Evolutionary conservation across 2,329 filamentous ascomycete species (phyloP), one percentile per base, ranked within the genome.

Genomic region (Ophiostoma montium): DNA sequence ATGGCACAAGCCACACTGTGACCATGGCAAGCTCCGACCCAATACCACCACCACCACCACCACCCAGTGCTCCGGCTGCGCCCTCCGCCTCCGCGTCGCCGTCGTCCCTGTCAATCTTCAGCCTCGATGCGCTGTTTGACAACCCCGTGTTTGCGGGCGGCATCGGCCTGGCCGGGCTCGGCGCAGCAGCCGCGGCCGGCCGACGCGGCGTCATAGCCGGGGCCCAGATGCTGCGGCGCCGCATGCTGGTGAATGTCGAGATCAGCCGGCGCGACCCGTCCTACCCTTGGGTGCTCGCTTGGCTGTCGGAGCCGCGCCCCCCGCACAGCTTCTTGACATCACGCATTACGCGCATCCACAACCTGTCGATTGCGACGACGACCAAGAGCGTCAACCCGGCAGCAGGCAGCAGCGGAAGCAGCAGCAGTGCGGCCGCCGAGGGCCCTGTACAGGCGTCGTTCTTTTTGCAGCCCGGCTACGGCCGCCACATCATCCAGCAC

Each of bases 191-290:
- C 31, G 83, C 87, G 12, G 78, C 94, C 57, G 86, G 82, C 30
- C 87, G 92, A 54, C 83, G 83, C 60, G 86, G 85, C 32, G 64
- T 84, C 52, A 76, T 89, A 52, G 72, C 80, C 58, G 80, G 80
- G 49, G 80, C 82, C n/a, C 75, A 76, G 39, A 72, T 94, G 50
- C 68, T 95, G 51, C 84, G 86, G 46, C 81, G 84, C 48, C 86
- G 90, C 45, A 79, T 98, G 67, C 80, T 98, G 30, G 86, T 96
- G 58, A 88, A 95, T 59, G 80, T 98, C 59, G 92, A 98, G 66
- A 95, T 98, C 65, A 90, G 86, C 64, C 85, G 87, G 61, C 86
- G 90, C 59, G 92, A 98, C 66, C 80, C 87, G 41, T 89, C 90
- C 2, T 98, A 96, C 63, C 81, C 81, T 36, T 96, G 89, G 90